Base-by-base conservation (phyloP, 768 basidiomycete genomes). In the Psilocybe cyanescens region DNA sequence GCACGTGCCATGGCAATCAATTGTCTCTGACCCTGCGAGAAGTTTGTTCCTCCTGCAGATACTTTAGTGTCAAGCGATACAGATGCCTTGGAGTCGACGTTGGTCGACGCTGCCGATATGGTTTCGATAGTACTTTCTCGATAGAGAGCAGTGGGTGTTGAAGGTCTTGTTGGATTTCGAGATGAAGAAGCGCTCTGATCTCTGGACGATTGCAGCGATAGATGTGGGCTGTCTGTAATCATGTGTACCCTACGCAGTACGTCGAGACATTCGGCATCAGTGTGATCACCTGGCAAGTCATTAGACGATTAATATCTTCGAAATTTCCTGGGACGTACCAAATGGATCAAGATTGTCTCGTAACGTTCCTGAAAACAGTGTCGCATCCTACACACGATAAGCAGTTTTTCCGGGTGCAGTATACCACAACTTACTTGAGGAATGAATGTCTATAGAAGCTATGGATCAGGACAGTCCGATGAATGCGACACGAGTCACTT, bases 1-100 rank as follows among this genome's bases (percentile, higher is more conserved):
- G 93, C 92, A 3, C 93, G 83, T 0, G 92, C 93, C 90, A 94
- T 90, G 0, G 92, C 90, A 55, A 95, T 90, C 8, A 94, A 77
- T 68, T 98, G 95, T 11, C 94, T 75, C 71, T 98, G 95, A 11
- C 96, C 95, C 61, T 95, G 92, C 1, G 92, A 95, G 75, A 97
- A 96, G 76, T 97, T 97, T 30, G 86, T 81, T 1, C 95, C 95
- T 0, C 94, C 94, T 0, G 92, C 81, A 0, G 92, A 92, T 5
- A 97, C 90, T 61, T 90, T 87, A 0, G 90, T 93, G 17, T 92
- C 87, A 2, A 97, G 80, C 0, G 86, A 81, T 24, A 96, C 78
- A 0, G 78, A 78, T 0, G 79, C 81, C 69, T 84, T 89, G 19
- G 69, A 58, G 29, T 91, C 90, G 2, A 82, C 69, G 16, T 89